These are phyloP conservation scores for Aethionema arabicum DNA, from an alignment of 345 rosid genomes.

Conservation along the genomic window DNA sequence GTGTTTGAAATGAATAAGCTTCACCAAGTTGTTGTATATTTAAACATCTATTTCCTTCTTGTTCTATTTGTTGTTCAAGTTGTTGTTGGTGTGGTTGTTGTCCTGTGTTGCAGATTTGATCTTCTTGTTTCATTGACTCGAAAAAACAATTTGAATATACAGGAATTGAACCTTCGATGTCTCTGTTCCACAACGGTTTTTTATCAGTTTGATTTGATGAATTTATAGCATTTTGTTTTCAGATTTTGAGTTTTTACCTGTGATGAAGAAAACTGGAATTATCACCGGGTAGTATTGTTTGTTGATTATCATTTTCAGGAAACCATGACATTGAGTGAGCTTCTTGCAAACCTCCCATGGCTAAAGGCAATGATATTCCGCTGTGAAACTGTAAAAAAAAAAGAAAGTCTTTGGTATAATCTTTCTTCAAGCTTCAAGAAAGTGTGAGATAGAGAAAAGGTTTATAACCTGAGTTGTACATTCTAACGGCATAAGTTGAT, in stretches of 20 bases:
- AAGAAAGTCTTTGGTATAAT: slow-evolving; percentile 14
- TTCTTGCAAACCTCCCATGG: slow-evolving; percentile 63
- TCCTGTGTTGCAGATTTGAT: slow-evolving; percentile 48
- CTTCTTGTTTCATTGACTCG: slow-evolving; percentile 47
- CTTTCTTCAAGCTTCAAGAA: slow-evolving; percentile 1
- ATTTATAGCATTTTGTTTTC: not conserved
- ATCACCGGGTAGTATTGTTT: slow-evolving; percentile 52
- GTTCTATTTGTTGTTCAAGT: slow-evolving; percentile 51
- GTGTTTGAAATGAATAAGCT: slow-evolving; percentile 42
- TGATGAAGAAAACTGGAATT: slow-evolving; percentile 49
- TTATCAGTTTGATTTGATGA: slow-evolving; percentile 5
- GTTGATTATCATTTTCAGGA: slow-evolving; percentile 59
- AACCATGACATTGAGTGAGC: slow-evolving; percentile 66
- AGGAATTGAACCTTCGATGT: slow-evolving; percentile 54
- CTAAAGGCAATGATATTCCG: slow-evolving; percentile 57
- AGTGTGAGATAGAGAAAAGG: not conserved
- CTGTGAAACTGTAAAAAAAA: slow-evolving; percentile 49
- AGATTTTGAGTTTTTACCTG: slow-evolving; percentile 42
- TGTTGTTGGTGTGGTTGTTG: slow-evolving; percentile 42
- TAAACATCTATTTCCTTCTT: slow-evolving; percentile 47
- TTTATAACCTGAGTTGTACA: slow-evolving; percentile 59
- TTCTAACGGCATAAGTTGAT: slow-evolving; percentile 57
- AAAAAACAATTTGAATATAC: slow-evolving; percentile 54
- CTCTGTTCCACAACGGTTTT: slow-evolving; percentile 39
- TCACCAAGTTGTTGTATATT: slow-evolving; percentile 55